Base-by-base conservation (phyloP, 768 basidiomycete species). In the Rubroboletus pulcherrimus region DNA sequence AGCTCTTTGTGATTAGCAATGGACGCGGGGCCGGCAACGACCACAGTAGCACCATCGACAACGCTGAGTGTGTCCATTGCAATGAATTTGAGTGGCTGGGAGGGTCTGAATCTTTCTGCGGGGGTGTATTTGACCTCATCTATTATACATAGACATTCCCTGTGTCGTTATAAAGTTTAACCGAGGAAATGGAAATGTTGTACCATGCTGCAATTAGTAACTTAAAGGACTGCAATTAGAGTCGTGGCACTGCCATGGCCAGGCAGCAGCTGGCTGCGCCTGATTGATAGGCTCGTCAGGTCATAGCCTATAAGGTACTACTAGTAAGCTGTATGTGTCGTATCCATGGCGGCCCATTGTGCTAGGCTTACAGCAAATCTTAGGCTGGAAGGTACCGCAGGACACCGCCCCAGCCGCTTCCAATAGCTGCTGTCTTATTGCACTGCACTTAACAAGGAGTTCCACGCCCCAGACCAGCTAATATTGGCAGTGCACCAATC, bases 1-100 rank as follows among this genome's bases (percentile, higher is more conserved):
- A 71, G 38, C 7, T 64, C 66, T 37, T 53, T 70, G 56, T 56
- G 68, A 43, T 70, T 64, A 11, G 55, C 49, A n/a, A 49, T 35
- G 58, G 65, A 70, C 17, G 61, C 26, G 4, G 65, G 59, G 0
- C 79, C 78, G 19, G 75, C 77, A 44, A 81, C 74, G 45, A 80
- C 73, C 11, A 80, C 81, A 31, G 71, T 68, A 31, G 71, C 67
- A 46, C 72, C 71, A 49, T 82, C 82, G 51, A 66, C 74, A 49
- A 77, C 63, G 59, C 73, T 74, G 26, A 74, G 73, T 7, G 68
- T 60, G 48, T 67, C 66, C 68, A 70, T 72, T 34, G 17, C 8
- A 21, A 21, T 26, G 30, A 33, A 30, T 21, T 30, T 43, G 45
- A 33, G 41, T 47, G 29, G 5, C 2, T 39, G 11, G 43, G 48